Base-by-base conservation (phyloP, 805 yeast species). In the Candida orba region DNA sequence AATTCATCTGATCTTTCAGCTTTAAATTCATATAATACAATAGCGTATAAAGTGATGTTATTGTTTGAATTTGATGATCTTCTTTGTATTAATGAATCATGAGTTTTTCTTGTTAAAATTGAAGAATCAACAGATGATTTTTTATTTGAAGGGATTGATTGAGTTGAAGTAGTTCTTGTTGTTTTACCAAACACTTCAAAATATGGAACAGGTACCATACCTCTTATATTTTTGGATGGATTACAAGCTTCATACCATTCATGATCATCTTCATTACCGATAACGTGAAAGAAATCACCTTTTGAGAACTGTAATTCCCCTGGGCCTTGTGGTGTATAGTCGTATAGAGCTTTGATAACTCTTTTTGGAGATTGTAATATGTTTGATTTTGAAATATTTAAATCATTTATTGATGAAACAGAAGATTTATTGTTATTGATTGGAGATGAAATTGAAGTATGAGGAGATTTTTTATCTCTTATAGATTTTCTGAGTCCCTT, bases 271-370 rank as follows among this genome's bases (percentile, higher is more conserved):
- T 76, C 76, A 43, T 77, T 74, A 20, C 78, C 78, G 34, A 73
- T 70, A 3, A 93, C 95, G 58, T 87, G 88, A 65, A 90, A 87
- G 59, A 89, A 90, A 58, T 91, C 97, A 33, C 96, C 96, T 52
- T 79, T 78, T 36, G 64, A 57, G 60, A 93, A 91, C 27, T 78
- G 72, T 31, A 91, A 71, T 60, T 91, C 97, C 20, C 86, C 88
- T 1, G 86, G 79, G 13, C 84, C 82, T 53, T 82, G 90, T 1
- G 95, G 84, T 36, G 68, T 68, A 63, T 90, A 90, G 57, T 82
- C 83, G 54, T 77, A 79, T 15, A 82, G 65, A 1, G 98, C 97
- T 49, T 79, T 81, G 46, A 93, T 87, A 37, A 87, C 95, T 57
- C 83, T 83, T 48, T 79, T 82, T 5, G 96, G 95, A 4, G 86